These are phyloP conservation scores for Metschnikowia bowlesiae DNA, from an alignment of 805 yeast species.

Conservation along the genomic window DNA sequence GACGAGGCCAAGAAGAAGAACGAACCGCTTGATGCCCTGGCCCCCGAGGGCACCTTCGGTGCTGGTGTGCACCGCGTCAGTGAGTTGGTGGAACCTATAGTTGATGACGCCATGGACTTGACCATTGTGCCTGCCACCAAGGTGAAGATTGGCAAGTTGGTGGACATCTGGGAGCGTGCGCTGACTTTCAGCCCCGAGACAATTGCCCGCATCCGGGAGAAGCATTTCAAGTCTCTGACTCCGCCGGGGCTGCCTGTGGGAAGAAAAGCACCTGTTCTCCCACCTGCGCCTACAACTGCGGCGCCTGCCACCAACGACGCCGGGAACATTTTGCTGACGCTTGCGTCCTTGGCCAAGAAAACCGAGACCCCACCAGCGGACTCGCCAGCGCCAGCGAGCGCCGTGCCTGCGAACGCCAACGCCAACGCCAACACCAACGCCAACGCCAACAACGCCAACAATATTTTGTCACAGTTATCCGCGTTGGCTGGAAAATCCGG, in stretches of 20 bases:
- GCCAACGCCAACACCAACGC: constrained; percentile 33
- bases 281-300: constrained; percentile 6
- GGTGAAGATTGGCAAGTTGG: constrained; percentile 75
- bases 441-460: constrained; percentile 25
- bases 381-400: constrained; percentile 19
- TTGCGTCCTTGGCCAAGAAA: constrained; percentile 57
- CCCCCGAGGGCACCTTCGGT: constrained; percentile 68
- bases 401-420: constrained; percentile 16
- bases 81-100: constrained; percentile 56
- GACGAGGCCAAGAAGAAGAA: constrained; percentile 63
- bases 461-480: constrained; percentile 41
- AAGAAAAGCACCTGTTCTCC: constrained; percentile 3
- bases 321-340: constrained; percentile 62
- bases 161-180: constrained; percentile 90
- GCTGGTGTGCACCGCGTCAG: constrained; percentile 67
- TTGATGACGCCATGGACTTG: constrained; percentile 59
- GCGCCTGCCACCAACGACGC: constrained; percentile 36
- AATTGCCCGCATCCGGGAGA: constrained; percentile 52
- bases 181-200: constrained; percentile 63
- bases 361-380: constrained; percentile 27
- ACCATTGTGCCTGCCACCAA: constrained; percentile 48
- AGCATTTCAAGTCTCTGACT: constrained; percentile 60
- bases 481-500: constrained; percentile 28
- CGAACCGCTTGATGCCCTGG: constrained; percentile 42
- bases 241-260: constrained; percentile 63